Evolutionary conservation across 164 flowering plant species (phyloP), one percentile per base, ranked within the genome.

Genomic region (Annona cherimola): DNA sequence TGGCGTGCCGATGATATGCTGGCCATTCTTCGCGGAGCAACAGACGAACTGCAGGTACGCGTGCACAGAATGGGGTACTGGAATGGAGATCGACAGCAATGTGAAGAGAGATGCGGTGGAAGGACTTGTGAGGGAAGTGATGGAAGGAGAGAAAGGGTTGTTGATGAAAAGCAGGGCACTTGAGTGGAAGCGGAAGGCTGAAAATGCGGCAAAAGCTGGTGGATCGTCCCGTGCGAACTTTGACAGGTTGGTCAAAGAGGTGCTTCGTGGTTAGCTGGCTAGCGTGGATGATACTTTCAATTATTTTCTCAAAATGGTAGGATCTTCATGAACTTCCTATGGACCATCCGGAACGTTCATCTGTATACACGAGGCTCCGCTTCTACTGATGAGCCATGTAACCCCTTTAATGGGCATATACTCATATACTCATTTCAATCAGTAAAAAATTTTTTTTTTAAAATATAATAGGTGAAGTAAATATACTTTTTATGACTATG

Each of bases 111-210:
- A 39, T 8, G 62, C 50, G 4, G 62, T 69, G 61, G 71, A 50
- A 55, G 42, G 3, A 35, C 62, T 69, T 12, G 71, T 69, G 8
- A 40, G 59, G 40, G 40, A 45, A 12, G 1, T 68, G 35, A 68
- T 68, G 70, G 70, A 19, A 44, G 19, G 70, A 44, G 55, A 66
- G 40, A 66, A 6, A n/a, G 55, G 42, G 12, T 42, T 68, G 71
- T 66, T 59, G 64, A 69, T 77, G 79, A 69, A 42, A 62, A 45
- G 8, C 18, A 73, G 59, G 14, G 68, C 67, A 0, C 19, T 60
- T 61, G 71, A 73, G 54, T 77, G 60, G 76, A 77, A 73, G 71
- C 61, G 46, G 39, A 43, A 35, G 20, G 71, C 76, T 4, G 46
- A 74, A 19, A 45, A 45, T 4, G 71, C 68, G 5, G 39, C 54